A percentile compares a stretch with the other conserved stretches of the same genome.
Evolutionary conservation across 495 filamentous ascomycete species (phyloP).

Genomic region (Hamigera avellanea): DNA sequence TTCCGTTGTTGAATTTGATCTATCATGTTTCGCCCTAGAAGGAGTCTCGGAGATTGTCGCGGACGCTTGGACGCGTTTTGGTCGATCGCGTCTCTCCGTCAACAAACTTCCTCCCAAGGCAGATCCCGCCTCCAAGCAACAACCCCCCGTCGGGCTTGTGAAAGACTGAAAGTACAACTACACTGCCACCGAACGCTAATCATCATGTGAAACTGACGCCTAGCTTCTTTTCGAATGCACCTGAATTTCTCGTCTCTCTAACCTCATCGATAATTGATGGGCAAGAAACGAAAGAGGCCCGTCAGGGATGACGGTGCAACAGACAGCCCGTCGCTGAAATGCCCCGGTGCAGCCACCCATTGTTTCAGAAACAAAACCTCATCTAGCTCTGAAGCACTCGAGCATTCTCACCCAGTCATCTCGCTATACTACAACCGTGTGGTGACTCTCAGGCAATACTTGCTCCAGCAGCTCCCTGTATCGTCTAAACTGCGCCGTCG

Average conservation of each 20-base stretch:
- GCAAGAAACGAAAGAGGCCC: slow-evolving; percentile 34
- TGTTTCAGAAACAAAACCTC: slow-evolving; percentile 9
- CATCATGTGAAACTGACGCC: not conserved
- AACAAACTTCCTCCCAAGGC: too few relatives aligned
- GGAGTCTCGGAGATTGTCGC: too few relatives aligned
- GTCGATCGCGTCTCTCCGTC: too few relatives aligned
- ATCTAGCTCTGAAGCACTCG: slow-evolving; percentile 6
- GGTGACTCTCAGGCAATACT: slow-evolving; percentile 59
- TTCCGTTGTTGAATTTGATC: too few relatives aligned
- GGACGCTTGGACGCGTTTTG: too few relatives aligned
- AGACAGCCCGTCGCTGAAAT: slow-evolving; percentile 10
- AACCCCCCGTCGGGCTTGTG: too few relatives aligned
- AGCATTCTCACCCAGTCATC: slow-evolving; percentile 51
- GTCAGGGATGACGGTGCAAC: slow-evolving; percentile 14
- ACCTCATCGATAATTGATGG: slow-evolving; percentile 13
- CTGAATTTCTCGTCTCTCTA: not conserved
- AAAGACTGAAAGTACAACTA: too few relatives aligned
- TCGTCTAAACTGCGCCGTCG: slow-evolving; percentile 41
- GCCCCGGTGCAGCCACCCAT: slow-evolving; percentile 8
- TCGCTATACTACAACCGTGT: slow-evolving; percentile 61
- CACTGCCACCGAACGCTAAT: too few relatives aligned
- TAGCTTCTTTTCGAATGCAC: not conserved
- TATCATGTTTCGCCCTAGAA: too few relatives aligned
- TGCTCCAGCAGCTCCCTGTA: slow-evolving; percentile 40
- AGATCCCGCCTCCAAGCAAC: too few relatives aligned